Percentiles rank a stretch among this genome's conserved stretches.
These are phyloP conservation scores for Tuber calosporum DNA, from an alignment of 495 filamentous ascomycete genomes.

Conservation along the genomic window DNA sequence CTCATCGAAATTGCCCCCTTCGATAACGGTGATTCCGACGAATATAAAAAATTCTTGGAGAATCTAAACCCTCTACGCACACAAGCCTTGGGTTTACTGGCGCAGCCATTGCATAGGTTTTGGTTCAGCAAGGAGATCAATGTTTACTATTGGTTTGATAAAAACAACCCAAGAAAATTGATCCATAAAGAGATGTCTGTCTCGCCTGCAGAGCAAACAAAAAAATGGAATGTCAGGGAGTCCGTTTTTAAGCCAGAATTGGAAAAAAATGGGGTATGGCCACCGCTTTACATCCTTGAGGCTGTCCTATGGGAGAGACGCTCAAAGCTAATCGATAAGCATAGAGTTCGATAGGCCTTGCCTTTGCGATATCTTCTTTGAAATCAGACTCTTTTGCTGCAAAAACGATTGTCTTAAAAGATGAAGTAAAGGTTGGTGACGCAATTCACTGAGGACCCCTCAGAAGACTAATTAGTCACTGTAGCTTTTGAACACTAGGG, in stretches of 20 bases:
- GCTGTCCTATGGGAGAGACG: background rate
- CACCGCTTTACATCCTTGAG: background rate
- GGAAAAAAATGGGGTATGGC: conserved; percentile 41
- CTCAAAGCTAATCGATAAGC: conserved; percentile 5
- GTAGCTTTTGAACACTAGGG: conserved; percentile 51
- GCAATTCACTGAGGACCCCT: background rate
- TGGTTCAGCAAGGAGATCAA: conserved; percentile 68
- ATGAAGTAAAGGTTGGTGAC: conserved; percentile 43
- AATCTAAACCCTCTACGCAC: conserved; percentile 65
- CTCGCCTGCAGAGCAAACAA: conserved; percentile 55
- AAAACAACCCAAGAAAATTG: conserved; percentile 56
- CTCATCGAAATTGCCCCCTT: conserved; percentile 67
- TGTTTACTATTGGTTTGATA: conserved; percentile 79
- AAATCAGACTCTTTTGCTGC: conserved; percentile 58
- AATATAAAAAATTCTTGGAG: conserved; percentile 71
- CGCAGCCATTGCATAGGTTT: conserved; percentile 69
- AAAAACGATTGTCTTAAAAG: conserved; percentile 53
- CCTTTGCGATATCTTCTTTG: conserved; percentile 54
- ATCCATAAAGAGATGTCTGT: conserved; percentile 57
- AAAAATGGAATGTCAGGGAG: conserved; percentile 66
- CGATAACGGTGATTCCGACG: conserved; percentile 68
- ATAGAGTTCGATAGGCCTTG: conserved; percentile 52
- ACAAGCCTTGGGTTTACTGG: conserved; percentile 65
- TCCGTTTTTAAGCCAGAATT: conserved; percentile 48
- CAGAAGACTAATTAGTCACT: conserved; percentile 37